These are phyloP conservation scores for Pythium dissotocum DNA, from an alignment of 352 stramenopile genomes.

Conservation along the genomic window DNA sequence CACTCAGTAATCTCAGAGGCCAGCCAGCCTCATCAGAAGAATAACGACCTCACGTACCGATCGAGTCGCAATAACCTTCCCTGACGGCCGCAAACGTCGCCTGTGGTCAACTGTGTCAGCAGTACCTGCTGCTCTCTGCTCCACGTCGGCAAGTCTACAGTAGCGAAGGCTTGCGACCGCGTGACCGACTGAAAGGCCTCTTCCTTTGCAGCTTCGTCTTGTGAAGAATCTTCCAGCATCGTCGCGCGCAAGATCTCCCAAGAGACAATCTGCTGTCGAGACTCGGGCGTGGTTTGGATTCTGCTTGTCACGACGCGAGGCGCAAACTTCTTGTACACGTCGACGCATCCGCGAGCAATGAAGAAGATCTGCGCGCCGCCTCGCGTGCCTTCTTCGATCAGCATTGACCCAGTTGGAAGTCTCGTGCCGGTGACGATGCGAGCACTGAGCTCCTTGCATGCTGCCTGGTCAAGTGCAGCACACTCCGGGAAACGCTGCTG, in stretches of 20 bases:
- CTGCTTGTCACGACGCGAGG: constrained; percentile 32
- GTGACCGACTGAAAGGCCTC: constrained; percentile 15
- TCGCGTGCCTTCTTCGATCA: constrained; percentile 22
- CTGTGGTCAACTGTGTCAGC: constrained; percentile 14
- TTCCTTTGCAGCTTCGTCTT: constrained; percentile 7
- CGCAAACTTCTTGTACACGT: constrained; percentile 32
- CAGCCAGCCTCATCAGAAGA: background rate
- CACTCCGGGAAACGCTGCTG: constrained; percentile 45
- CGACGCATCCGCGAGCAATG: constrained; percentile 27
- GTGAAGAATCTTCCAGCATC: constrained; percentile 4
- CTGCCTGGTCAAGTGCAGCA: constrained; percentile 35
- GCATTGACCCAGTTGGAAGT: constrained; percentile 20
- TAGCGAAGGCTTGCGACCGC: background rate
- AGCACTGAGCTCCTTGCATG: constrained; percentile 37
- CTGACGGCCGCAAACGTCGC: constrained; percentile 25
- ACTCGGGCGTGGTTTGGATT: background rate
- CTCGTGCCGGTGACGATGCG: constrained; percentile 31
- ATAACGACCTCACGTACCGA: constrained; percentile 2
- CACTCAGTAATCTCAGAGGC: background rate
- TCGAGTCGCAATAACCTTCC: constrained; percentile 15
- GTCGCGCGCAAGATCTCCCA: constrained; percentile 27
- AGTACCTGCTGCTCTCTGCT: constrained; percentile 14
- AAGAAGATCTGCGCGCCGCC: constrained; percentile 31
- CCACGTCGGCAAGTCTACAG: constrained; percentile 15
- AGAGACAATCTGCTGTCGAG: constrained; percentile 8